Evolutionary conservation across 78 protist genomes (phyloP), one percentile per base, ranked within the genome.

Genomic region (Dictyostelium intermedium): DNA sequence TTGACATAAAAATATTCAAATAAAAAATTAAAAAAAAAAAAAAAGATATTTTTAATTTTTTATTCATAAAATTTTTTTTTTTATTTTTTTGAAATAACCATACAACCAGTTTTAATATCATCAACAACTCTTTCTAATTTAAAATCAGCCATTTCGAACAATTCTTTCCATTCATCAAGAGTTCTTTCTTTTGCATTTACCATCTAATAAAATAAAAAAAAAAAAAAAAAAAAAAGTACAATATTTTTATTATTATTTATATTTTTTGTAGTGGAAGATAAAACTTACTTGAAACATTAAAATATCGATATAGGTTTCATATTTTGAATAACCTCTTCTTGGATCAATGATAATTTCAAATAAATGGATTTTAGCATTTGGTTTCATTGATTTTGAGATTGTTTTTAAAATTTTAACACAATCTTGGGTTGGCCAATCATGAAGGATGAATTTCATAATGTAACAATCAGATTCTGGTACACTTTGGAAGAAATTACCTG

Each of bases 391-490:
- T 8, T 80, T 50, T 9, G 35, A 23, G 18, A 91, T 30, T 11
- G 41, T 91, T 27, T 77, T 56, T n/a, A 91, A 53, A 41, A 91
- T 91, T 5, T 14, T 3, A 13, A 25, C 69, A 74, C 84, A 56
- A 4, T 45, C 18, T 27, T 77, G 43, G 4, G 63, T 74, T n/a
- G 30, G 25, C 94, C 94, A 91, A 82, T 91, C 73, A 27, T 91
- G 94, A 10, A 91, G 32, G 23, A 91, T 80, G 37, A 43, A 56
- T 80, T 91, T 91, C 34, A 80, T 20, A 35, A 72, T 61, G 27
- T 91, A 91, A 27, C 66, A 39, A 50, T 91, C 95, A 3, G 92
- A 87, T 20, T 30, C 32, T 0, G 95, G 95, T 23, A 91, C 95
- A n/a, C 56, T 25, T 37, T 72, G 74, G 82, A 91, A 82, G 89